phyloP scores from a whole-genome alignment of 306 rosid species.

The Medicago truncatula region DNA sequence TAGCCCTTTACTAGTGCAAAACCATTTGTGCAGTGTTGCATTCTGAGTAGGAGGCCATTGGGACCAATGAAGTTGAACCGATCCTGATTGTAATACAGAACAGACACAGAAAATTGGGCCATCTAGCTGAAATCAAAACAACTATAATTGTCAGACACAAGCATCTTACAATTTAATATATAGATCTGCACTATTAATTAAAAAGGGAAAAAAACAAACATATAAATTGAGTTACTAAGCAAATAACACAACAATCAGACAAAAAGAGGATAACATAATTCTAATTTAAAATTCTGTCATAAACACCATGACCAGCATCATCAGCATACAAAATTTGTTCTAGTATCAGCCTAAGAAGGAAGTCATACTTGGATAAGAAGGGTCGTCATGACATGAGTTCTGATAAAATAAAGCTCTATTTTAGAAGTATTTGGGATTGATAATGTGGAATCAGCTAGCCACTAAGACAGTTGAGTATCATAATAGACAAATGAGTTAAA shows the following conservation, averaged over 20 bases:
- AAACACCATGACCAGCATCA: background rate
- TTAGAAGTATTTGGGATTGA: no score
- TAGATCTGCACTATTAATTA: constrained; percentile 4
- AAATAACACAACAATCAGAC: constrained; percentile 31
- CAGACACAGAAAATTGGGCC: constrained; percentile 96
- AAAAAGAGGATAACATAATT: constrained; percentile 18
- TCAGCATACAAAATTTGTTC: constrained; percentile 29
- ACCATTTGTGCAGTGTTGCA: constrained; percentile 76
- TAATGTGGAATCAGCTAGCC: constrained; percentile 25
- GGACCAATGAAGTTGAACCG: constrained; percentile 97
- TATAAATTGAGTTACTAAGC: no score
- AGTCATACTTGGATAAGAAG: background rate
- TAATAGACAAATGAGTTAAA: background rate
- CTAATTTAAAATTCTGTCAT: background rate
- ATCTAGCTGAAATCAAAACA: constrained; percentile 79
- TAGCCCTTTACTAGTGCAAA: constrained; percentile 87
- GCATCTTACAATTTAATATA: constrained; percentile 9
- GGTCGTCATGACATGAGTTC: constrained; percentile 26
- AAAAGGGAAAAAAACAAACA: background rate
- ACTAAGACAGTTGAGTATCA: constrained; percentile 17
- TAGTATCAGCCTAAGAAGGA: background rate
- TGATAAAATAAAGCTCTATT: background rate
- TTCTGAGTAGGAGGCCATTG: constrained; percentile 90
- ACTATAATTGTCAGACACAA: constrained; percentile 46
- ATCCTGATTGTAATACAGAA: constrained; percentile 94